Conservation (phyloP, 805 yeast genomes). For the Teunomyces kruisii region DNA sequence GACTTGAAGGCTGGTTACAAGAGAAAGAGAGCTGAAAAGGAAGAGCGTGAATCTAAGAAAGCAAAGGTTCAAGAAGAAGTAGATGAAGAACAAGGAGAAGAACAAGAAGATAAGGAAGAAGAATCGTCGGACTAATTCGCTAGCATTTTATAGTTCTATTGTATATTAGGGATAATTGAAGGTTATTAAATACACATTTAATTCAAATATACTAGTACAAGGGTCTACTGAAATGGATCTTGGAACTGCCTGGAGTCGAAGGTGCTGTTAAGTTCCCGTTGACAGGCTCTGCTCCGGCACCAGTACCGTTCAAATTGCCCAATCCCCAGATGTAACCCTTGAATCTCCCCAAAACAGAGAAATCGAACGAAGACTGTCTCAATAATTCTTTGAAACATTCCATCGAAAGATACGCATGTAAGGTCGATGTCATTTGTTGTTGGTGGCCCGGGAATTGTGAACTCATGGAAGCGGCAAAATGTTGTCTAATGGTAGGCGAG, state of each 20-base stretch:
- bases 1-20: slow-evolving; percentile 55
- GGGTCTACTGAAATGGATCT: slow-evolving; percentile 33
- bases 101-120: slow-evolving; percentile 24
- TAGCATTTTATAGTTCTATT: slow-evolving; percentile 3
- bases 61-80: slow-evolving; percentile 22
- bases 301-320: slow-evolving; percentile 24
- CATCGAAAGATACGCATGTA: slow-evolving; percentile 64
- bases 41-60: slow-evolving; percentile 27
- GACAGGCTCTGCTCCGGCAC: slow-evolving; percentile 1
- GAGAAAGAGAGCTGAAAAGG: slow-evolving; percentile 54
- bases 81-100: slow-evolving; percentile 16
- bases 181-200: slow-evolving; percentile 4
- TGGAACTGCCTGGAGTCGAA: slow-evolving; percentile 24
- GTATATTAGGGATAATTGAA: slow-evolving; percentile 5
- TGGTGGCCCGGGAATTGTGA: slow-evolving; percentile 20
- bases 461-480: slow-evolving; percentile 16
- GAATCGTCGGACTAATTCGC: slow-evolving; percentile 23
- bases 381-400: slow-evolving; percentile 63
- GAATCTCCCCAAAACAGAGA: slow-evolving; percentile 29
- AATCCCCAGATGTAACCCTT: slow-evolving; percentile 57
- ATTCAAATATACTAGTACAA: slow-evolving; percentile 1
- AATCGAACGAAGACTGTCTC: slow-evolving; percentile 24
- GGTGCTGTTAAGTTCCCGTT: slow-evolving; percentile 14
- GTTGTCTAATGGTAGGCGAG: slow-evolving; percentile 44
- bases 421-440: slow-evolving; percentile 45